Evolutionary conservation across 306 rosid species (phyloP).

Genomic region (Castanea sativa): DNA sequence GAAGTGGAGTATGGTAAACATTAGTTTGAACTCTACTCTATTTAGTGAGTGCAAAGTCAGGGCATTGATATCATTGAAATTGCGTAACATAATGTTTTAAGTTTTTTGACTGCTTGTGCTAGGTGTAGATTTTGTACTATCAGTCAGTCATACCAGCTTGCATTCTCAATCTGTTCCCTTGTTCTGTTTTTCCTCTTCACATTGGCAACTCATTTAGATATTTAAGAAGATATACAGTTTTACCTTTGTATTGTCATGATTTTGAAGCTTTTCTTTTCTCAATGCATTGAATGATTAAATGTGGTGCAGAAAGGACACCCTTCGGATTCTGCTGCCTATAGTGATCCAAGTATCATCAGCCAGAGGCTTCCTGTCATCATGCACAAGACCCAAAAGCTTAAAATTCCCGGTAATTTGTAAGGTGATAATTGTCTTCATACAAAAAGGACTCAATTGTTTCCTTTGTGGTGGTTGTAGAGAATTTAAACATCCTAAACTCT

Average conservation of each 20-base stretch:
- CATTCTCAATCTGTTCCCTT: neutral
- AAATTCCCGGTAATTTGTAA: constrained; percentile 47
- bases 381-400: constrained; percentile 72
- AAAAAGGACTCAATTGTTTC: constrained; percentile 18
- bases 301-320: constrained; percentile 78
- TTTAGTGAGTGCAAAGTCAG: too few relatives aligned
- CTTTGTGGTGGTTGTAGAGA: constrained; percentile 23
- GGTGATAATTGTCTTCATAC: constrained; percentile 41
- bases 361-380: constrained; percentile 65
- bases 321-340: constrained; percentile 70
- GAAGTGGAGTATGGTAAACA: neutral
- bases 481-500: constrained; percentile 12
- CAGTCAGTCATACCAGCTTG: neutral
- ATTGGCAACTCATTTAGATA: neutral
- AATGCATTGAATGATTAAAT: constrained; percentile 18
- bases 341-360: constrained; percentile 78
- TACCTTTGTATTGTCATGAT: neutral
- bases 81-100: neutral
- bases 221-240: neutral
- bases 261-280: constrained; percentile 5
- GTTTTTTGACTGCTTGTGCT: neutral
- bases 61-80: neutral
- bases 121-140: neutral
- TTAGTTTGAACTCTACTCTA: too few relatives aligned
- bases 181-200: neutral